Conservation (phyloP, 192 early-diverging fungal species). For the Coemansia sp. region DNA sequence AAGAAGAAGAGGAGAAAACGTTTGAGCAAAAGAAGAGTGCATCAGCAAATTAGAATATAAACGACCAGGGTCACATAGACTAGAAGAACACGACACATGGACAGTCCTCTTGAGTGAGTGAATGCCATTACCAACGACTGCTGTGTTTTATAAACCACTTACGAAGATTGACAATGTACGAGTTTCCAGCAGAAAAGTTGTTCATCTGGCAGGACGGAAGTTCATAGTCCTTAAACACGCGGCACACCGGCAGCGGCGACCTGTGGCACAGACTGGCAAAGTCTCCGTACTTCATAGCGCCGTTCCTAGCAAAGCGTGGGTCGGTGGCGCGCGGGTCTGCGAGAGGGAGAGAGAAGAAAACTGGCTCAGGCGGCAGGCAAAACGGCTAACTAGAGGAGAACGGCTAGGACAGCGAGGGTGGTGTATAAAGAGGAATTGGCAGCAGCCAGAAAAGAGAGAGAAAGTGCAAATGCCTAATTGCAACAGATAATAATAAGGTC, state of each 20-base stretch:
- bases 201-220: slow-evolving; percentile 39
- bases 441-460: not conserved
- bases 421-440: not conserved
- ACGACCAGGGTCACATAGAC: not conserved
- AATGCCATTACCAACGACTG: not conserved
- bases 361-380: not conserved
- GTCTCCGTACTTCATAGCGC: slow-evolving; percentile 55
- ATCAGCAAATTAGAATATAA: not conserved
- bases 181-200: slow-evolving; percentile 17
- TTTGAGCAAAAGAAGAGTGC: not conserved
- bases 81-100: not conserved
- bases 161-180: slow-evolving; percentile 49
- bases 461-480: slow-evolving; percentile 14
- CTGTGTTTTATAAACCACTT: slow-evolving; percentile 15
- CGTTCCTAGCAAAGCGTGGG: slow-evolving; percentile 7
- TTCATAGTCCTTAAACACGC: slow-evolving; percentile 41
- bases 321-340: not conserved
- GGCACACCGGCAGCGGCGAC: slow-evolving; percentile 50
- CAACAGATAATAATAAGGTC: slow-evolving; percentile 1
- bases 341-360: not conserved
- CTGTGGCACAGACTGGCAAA: slow-evolving; percentile 53
- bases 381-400: slow-evolving; percentile 5
- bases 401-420: not conserved
- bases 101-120: not conserved
- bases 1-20: not conserved